phyloP scores from a whole-genome alignment of 768 basidiomycete genomes.

The Amanita brunnescens region DNA sequence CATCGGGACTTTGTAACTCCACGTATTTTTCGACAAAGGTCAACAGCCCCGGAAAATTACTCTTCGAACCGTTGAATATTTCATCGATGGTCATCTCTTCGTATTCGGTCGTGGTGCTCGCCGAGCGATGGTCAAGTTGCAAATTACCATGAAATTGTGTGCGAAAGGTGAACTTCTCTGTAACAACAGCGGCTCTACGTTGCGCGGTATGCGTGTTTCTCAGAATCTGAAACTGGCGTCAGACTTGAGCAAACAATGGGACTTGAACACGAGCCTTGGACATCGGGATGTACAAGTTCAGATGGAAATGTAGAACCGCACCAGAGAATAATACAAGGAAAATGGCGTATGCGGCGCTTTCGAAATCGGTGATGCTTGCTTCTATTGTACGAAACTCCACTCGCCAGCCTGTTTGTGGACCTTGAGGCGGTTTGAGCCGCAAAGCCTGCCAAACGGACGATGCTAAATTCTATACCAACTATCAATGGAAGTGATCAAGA shows the following conservation, averaged over 20 bases:
- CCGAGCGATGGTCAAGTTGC: not conserved
- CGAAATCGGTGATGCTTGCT: constrained; percentile 10
- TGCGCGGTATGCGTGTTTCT: constrained; percentile 5
- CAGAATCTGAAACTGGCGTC: not conserved
- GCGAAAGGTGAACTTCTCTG: constrained; percentile 5
- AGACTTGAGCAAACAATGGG: not conserved
- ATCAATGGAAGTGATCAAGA: not conserved
- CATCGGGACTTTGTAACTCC: not conserved
- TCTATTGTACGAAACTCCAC: constrained; percentile 9
- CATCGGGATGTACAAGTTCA: constrained; percentile 8
- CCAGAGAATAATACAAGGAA: constrained; percentile 6
- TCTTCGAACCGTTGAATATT: constrained; percentile 7
- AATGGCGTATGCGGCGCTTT: constrained; percentile 9
- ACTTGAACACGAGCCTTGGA: constrained; percentile 4
- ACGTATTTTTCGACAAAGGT: constrained; percentile 2
- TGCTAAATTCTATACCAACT: constrained; percentile 1
- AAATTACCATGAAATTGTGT: not conserved
- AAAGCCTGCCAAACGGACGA: constrained; percentile 6
- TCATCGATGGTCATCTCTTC: constrained; percentile 7
- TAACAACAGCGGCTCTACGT: not conserved
- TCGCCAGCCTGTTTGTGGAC: constrained; percentile 5
- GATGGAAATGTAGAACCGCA: constrained; percentile 8
- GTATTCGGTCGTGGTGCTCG: not conserved
- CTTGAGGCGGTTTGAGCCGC: constrained; percentile 5
- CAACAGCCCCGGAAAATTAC: constrained; percentile 1